Conservation (phyloP, 2,329 filamentous ascomycete species). For the Dactylella cylindrospora region DNA sequence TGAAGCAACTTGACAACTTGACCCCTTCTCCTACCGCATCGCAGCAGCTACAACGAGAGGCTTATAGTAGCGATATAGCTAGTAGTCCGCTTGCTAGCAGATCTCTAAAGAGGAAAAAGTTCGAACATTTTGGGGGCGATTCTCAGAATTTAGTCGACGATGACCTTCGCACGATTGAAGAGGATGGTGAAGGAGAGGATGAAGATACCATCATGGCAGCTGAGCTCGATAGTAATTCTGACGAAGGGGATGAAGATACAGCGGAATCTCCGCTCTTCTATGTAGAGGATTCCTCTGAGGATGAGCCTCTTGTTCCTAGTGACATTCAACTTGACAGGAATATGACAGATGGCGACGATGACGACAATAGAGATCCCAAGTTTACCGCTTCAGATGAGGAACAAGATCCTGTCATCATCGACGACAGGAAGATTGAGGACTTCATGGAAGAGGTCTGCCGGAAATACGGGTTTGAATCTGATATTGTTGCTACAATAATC, state of each 20-base stretch:
- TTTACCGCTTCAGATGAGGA: not conserved
- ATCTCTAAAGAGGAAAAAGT: constrained; percentile 15
- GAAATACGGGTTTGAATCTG: not conserved
- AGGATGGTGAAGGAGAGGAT: constrained; percentile 5
- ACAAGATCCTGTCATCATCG: not conserved
- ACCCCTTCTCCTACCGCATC: constrained; percentile 10
- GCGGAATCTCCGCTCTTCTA: too few relatives aligned
- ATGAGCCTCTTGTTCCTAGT: too few relatives aligned
- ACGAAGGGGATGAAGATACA: too few relatives aligned
- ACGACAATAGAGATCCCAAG: not conserved
- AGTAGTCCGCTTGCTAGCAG: constrained; percentile 25
- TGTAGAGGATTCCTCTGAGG: too few relatives aligned
- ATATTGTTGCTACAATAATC: not conserved
- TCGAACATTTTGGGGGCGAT: not conserved
- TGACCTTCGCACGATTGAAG: not conserved
- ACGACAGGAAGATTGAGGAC: not conserved
- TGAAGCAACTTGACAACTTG: constrained; percentile 1
- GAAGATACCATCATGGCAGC: constrained; percentile 4
- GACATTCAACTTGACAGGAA: too few relatives aligned
- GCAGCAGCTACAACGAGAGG: not conserved
- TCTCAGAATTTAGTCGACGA: not conserved
- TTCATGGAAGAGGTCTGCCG: too few relatives aligned
- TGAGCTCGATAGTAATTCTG: not conserved
- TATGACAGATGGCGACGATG: not conserved
- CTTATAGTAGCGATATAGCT: not conserved